Percentiles rank a stretch among this genome's conserved stretches.
Conservation (phyloP, 1,284 basidiomycete species). For the Ustilago nuda region DNA sequence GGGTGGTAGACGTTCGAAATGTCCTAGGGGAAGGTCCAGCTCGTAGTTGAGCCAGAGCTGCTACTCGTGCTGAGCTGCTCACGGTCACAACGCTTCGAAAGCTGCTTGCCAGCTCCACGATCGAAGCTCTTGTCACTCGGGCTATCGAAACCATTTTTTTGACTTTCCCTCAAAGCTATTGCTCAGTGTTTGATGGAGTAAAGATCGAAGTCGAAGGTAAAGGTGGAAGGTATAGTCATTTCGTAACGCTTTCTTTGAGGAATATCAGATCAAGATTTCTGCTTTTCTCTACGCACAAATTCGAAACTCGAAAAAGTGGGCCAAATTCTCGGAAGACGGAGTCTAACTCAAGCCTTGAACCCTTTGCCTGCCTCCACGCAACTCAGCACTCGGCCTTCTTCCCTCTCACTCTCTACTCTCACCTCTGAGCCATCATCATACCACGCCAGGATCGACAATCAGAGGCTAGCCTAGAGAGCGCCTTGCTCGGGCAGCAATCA, state of each 20-base stretch:
- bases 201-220: neutral
- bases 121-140: neutral
- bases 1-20: conserved; percentile 9
- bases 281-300: conserved; percentile 29
- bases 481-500: neutral
- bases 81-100: conserved; percentile 7
- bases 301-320: neutral
- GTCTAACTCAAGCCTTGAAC: neutral
- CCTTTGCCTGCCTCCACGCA: neutral
- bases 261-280: neutral
- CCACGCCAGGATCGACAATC: neutral
- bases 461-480: neutral
- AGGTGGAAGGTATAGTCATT: neutral
- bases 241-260: neutral
- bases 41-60: neutral
- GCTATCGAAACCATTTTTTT: conserved; percentile 18
- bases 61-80: neutral
- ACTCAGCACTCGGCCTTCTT: conserved; percentile 11
- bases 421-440: neutral
- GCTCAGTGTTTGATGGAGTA: neutral
- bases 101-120: conserved; percentile 3
- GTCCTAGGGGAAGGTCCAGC: conserved; percentile 13
- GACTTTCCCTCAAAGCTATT: neutral
- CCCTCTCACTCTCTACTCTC: neutral
- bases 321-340: conserved; percentile 34